Percentiles rank a stretch among this genome's conserved stretches.
phyloP scores from a whole-genome alignment of 805 yeast species.

The Metschnikowia lunata region DNA sequence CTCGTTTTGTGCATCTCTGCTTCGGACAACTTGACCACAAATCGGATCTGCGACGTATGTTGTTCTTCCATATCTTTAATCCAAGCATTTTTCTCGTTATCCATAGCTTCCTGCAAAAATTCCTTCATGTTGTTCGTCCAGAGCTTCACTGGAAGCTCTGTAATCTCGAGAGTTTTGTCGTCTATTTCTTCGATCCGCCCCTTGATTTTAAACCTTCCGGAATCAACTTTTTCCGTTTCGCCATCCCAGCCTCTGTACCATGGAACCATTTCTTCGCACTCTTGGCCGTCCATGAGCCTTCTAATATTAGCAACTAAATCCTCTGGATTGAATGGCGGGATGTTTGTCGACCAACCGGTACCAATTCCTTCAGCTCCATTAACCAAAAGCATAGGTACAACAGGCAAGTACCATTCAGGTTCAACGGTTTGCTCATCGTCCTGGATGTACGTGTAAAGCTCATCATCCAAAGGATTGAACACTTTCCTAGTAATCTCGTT shows the following conservation, averaged over 20 bases:
- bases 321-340: constrained; percentile 84
- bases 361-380: constrained; percentile 98
- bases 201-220: constrained; percentile 68
- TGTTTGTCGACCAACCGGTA: constrained; percentile 95
- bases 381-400: constrained; percentile 90
- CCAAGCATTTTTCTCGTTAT: constrained; percentile 82
- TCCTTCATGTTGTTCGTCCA: constrained; percentile 94
- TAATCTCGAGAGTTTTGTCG: constrained; percentile 75
- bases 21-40: constrained; percentile 65
- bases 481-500: constrained; percentile 69
- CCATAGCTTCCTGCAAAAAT: constrained; percentile 68
- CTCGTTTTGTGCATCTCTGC: constrained; percentile 82
- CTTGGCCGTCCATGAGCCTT: constrained; percentile 69
- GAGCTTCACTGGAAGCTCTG: constrained; percentile 86
- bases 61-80: constrained; percentile 94
- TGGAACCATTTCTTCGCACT: constrained; percentile 69
- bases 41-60: constrained; percentile 76
- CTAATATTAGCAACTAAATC: constrained; percentile 76
- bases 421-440: constrained; percentile 94
- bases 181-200: constrained; percentile 83
- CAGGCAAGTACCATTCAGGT: constrained; percentile 92
- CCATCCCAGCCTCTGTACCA: constrained; percentile 98
- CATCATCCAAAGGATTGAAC: constrained; percentile 76
- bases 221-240: constrained; percentile 54
- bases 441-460: constrained; percentile 71